phyloP scores from a whole-genome alignment of 495 filamentous ascomycete genomes.

The Aspergillus indologenus region DNA sequence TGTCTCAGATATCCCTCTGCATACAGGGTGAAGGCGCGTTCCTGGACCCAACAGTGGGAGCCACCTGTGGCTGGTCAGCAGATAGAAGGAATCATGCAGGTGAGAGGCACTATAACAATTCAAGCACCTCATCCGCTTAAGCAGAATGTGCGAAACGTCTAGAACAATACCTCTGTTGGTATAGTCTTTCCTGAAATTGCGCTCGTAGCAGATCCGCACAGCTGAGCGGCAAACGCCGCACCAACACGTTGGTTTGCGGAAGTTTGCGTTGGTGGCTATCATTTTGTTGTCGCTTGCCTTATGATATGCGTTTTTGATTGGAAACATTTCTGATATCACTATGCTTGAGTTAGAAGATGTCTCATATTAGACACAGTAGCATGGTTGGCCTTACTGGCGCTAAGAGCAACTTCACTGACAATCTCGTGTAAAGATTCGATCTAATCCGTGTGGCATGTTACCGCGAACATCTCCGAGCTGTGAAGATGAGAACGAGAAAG shows the following conservation, averaged over 20 bases:
- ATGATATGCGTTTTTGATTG: neutral
- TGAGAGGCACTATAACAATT: neutral
- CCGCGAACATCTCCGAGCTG: neutral
- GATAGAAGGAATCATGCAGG: neutral
- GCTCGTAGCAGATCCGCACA: neutral
- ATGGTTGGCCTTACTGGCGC: neutral
- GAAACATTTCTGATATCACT: neutral
- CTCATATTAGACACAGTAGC: neutral
- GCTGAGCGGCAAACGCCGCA: neutral
- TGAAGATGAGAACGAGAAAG: neutral
- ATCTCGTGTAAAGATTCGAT: neutral
- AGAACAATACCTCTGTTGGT: neutral
- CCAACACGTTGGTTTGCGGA: constrained; percentile 3
- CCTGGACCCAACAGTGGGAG: neutral
- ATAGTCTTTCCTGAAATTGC: neutral
- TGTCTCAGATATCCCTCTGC: constrained; percentile 1
- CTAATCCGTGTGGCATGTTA: neutral
- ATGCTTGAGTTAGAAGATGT: too few relatives aligned
- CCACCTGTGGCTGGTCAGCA: neutral
- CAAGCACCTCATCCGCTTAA: neutral
- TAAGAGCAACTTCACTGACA: neutral
- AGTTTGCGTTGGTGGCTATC: constrained; percentile 2
- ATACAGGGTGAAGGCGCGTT: neutral
- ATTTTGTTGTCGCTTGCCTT: neutral
- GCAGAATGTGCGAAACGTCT: neutral